phyloP scores from a whole-genome alignment of 2,329 filamentous ascomycete genomes.

The Fusarium sambucinum region DNA sequence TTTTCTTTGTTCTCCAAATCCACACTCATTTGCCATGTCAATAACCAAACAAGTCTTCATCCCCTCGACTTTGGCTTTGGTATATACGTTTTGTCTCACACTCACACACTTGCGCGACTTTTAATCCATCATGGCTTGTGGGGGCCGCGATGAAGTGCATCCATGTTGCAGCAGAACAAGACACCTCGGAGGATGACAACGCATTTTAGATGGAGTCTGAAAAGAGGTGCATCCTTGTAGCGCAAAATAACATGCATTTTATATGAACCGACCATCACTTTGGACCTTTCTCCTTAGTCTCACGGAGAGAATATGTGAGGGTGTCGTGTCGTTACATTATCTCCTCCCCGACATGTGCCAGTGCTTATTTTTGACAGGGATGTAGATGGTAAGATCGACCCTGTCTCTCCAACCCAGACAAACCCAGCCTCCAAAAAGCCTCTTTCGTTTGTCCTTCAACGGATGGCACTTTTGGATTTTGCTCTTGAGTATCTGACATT shows the following conservation, averaged over 20 bases:
- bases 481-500: conserved; percentile 24
- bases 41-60: conserved; percentile 18
- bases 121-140: conserved; percentile 19
- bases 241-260: conserved; percentile 15
- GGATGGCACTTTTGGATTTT: conserved; percentile 34
- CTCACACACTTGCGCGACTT: conserved; percentile 44
- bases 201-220: conserved; percentile 32
- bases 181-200: conserved; percentile 36
- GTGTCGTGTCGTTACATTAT: conserved; percentile 37
- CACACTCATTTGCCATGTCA: conserved; percentile 10
- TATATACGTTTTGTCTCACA: not conserved
- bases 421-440: conserved; percentile 27
- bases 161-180: conserved; percentile 34
- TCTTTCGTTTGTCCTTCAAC: conserved; percentile 16
- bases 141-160: conserved; percentile 33
- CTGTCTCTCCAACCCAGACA: conserved; percentile 27
- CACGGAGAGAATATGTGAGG: conserved; percentile 37
- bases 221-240: conserved; percentile 29
- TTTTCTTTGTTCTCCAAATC: conserved; percentile 30
- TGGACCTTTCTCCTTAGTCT: conserved; percentile 16
- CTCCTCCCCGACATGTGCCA: conserved; percentile 26
- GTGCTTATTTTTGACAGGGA: conserved; percentile 41
- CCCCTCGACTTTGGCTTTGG: not conserved
- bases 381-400: conserved; percentile 38
- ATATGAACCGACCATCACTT: conserved; percentile 12